Evolutionary conservation across 306 rosid species (phyloP), one percentile per base, ranked within the genome.

Genomic region (Cicer chorassanicum): DNA sequence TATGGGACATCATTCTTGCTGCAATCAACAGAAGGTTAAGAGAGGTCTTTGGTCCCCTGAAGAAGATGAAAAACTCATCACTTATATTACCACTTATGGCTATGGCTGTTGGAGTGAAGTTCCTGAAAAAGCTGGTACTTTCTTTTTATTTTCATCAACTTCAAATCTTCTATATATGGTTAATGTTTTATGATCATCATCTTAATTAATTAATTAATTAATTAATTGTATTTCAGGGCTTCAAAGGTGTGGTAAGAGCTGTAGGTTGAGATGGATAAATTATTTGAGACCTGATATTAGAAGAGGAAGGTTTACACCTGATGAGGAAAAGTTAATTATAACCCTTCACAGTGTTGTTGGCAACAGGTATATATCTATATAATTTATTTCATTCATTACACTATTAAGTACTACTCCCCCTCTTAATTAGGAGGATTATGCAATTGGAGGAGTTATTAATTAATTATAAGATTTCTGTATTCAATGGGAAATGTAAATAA

Each of bases 81-180:
- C 86, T 82, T 89, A 93, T 86, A 93, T 93, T 50, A 87, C 94
- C 50, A 87, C 94, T 40, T 91, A 93, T 67, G 98, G 97, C 59
- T 91, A 93, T 86, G 98, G 98, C 42, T 93, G 97, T 36, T 93
- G 98, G 98, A 93, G 97, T 76, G 96, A 91, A 81, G 97, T 93
- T 54, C 97, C 98, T 1, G 92, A 93, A 18, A 91, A 91, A 91
- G 96, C 98, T 75, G 98, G 98, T 89, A 16, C 16, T n/a, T 24
- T 13, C 4, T 12, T 18, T 6, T 16, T 18, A 12, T 40, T 15
- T 55, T 36, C 1, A 15, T 60, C 4, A 39, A 16, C 18, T 16
- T 16, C 18, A 16, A 16, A 16, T 16, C 18, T 16, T 16, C 0
- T 16, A 16, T 16, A 16, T 16, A 16, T 16, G 18, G 18, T 16